Evolutionary conservation across 352 stramenopile species (phyloP).

Genomic region (Globisporangium middletonii): DNA sequence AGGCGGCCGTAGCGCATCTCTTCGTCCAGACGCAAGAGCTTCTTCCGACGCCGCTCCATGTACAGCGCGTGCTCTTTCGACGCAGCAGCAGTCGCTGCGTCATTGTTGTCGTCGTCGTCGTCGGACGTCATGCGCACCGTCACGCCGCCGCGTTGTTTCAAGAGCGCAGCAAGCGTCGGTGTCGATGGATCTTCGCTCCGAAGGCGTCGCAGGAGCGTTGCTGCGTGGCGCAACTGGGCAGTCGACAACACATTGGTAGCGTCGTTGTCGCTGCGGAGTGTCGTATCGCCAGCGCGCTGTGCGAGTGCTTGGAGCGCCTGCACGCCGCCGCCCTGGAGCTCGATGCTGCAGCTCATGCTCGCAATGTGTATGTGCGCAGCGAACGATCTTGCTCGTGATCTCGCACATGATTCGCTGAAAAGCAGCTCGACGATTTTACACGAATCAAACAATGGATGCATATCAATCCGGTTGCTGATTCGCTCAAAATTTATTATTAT

Average conservation of each 20-base stretch:
- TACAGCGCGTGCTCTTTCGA: conserved; percentile 21
- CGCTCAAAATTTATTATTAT: background rate
- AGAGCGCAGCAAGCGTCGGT: conserved; percentile 7
- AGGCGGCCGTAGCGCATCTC: conserved; percentile 75
- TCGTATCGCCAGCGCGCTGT: conserved; percentile 2
- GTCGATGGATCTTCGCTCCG: conserved; percentile 1
- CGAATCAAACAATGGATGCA: background rate
- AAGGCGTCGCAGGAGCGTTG: conserved; percentile 4
- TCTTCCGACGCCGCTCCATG: conserved; percentile 42
- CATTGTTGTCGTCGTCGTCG: background rate
- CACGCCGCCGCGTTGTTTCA: conserved; percentile 5
- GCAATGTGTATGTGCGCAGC: background rate
- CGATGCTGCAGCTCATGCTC: background rate
- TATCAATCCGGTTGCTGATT: background rate
- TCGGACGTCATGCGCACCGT: background rate
- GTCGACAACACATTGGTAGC: background rate
- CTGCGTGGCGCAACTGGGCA: conserved; percentile 7
- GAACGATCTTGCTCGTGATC: background rate
- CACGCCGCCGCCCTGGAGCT: conserved; percentile 24
- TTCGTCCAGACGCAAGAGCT: conserved; percentile 72
- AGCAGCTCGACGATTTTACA: background rate
- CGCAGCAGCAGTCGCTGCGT: background rate
- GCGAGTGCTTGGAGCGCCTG: conserved; percentile 19
- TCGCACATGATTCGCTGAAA: background rate
- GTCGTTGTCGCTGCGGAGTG: background rate